phyloP scores from a whole-genome alignment of 1,139 yeast genomes.

The Yamadazyma sp. region DNA sequence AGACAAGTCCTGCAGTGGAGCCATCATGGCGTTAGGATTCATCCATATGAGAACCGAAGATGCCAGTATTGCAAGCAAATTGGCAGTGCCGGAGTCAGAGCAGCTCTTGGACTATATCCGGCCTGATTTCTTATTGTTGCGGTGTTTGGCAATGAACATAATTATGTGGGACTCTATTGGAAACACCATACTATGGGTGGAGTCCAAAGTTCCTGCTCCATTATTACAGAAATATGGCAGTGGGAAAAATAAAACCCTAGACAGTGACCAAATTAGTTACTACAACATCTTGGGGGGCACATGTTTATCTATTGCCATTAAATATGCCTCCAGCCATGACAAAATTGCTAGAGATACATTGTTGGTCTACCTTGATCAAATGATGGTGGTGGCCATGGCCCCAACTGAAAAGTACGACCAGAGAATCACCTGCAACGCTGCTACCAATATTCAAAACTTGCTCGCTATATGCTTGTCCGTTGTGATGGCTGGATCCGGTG shows the following conservation, averaged over 20 bases:
- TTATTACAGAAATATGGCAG: conserved; percentile 30
- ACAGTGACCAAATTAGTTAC: conserved; percentile 65
- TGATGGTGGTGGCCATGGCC: conserved; percentile 53
- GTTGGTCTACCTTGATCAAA: conserved; percentile 60
- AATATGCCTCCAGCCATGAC: conserved; percentile 72
- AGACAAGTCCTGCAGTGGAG: conserved; percentile 80
- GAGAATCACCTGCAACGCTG: conserved; percentile 55
- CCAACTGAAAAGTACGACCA: conserved; percentile 58
- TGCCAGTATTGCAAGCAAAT: conserved; percentile 56
- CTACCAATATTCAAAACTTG: conserved; percentile 58
- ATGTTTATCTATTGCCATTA: conserved; percentile 72
- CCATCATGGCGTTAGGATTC: conserved; percentile 72
- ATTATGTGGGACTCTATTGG: conserved; percentile 78
- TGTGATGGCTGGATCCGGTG: conserved; percentile 92
- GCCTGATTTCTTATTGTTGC: conserved; percentile 73
- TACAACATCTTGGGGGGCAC: conserved; percentile 74
- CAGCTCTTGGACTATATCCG: conserved; percentile 70
- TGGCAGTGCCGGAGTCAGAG: conserved; percentile 62
- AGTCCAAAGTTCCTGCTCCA: conserved; percentile 51
- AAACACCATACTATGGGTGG: conserved; percentile 59
- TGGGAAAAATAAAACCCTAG: conserved; percentile 27
- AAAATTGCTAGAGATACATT: conserved; percentile 55
- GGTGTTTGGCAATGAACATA: conserved; percentile 67
- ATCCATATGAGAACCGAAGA: conserved; percentile 73
- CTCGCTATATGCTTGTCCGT: conserved; percentile 65